Evolutionary conservation across 768 basidiomycete species (phyloP).

Genomic region (Suillus variegatus): DNA sequence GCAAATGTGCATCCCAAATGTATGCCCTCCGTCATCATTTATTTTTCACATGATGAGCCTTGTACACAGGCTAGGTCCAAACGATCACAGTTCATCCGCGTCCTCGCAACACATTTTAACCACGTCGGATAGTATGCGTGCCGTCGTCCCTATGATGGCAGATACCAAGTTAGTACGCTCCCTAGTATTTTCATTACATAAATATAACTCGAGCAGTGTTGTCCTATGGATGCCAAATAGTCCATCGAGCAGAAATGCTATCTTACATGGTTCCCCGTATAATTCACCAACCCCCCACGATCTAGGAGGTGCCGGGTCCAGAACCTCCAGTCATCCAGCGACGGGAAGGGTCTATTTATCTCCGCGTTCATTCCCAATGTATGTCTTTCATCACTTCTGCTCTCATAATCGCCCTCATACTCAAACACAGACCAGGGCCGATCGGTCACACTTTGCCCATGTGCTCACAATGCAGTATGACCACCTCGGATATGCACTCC

Average conservation of each 20-base stretch:
- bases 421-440: background rate
- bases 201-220: background rate
- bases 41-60: background rate
- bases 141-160: background rate
- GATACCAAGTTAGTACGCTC: background rate
- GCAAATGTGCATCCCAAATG: background rate
- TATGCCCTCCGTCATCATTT: background rate
- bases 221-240: background rate
- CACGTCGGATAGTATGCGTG: background rate
- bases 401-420: background rate
- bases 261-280: background rate
- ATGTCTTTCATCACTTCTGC: background rate
- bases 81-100: too few relatives aligned
- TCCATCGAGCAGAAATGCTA: background rate
- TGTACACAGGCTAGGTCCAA: background rate
- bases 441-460: background rate
- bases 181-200: background rate
- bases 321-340: background rate
- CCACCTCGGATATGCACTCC: background rate
- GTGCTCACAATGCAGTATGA: background rate
- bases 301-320: background rate
- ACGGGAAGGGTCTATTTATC: too few relatives aligned
- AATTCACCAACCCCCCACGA: background rate
- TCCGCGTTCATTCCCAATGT: background rate
- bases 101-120: background rate